These are phyloP conservation scores for Lepiota venenata DNA, from an alignment of 768 basidiomycete species.

Conservation along the genomic window DNA sequence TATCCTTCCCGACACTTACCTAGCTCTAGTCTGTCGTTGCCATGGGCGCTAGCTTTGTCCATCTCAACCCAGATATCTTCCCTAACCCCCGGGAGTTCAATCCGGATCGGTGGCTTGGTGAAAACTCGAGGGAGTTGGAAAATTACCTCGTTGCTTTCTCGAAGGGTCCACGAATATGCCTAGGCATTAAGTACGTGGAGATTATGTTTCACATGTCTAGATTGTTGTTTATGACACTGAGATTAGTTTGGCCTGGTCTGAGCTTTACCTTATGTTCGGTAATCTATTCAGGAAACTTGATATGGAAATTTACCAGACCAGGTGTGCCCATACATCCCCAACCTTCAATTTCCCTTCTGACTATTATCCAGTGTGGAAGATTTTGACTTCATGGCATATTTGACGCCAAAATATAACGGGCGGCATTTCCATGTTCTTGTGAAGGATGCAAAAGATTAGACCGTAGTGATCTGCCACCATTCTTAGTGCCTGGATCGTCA, in stretches of 20 bases:
- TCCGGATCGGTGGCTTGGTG: conserved; percentile 41
- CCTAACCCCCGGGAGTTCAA: conserved; percentile 33
- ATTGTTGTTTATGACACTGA: background rate
- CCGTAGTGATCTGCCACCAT: background rate
- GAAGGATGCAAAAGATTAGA: no score
- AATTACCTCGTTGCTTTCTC: conserved; percentile 40
- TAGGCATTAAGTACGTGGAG: conserved; percentile 38
- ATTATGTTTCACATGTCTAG: background rate
- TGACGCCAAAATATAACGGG: conserved; percentile 10
- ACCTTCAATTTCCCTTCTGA: background rate
- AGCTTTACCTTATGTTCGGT: conserved; percentile 38
- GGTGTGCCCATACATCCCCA: conserved; percentile 20
- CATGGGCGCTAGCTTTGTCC: conserved; percentile 36
- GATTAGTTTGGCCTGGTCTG: conserved; percentile 40
- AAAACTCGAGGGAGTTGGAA: conserved; percentile 32
- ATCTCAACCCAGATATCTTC: conserved; percentile 36
- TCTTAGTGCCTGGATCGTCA: background rate
- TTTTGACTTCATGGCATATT: conserved; percentile 11
- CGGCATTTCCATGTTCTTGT: background rate
- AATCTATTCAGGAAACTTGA: conserved; percentile 37
- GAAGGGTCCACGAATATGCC: conserved; percentile 41
- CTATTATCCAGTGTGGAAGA: conserved; percentile 10
- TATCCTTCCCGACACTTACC: background rate
- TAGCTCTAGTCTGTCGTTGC: conserved; percentile 34
- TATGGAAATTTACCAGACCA: conserved; percentile 27